A percentile compares a stretch with the other conserved stretches of the same genome.
Evolutionary conservation across 495 filamentous ascomycete genomes (phyloP).

Genomic region (Jackrogersella multiformis): DNA sequence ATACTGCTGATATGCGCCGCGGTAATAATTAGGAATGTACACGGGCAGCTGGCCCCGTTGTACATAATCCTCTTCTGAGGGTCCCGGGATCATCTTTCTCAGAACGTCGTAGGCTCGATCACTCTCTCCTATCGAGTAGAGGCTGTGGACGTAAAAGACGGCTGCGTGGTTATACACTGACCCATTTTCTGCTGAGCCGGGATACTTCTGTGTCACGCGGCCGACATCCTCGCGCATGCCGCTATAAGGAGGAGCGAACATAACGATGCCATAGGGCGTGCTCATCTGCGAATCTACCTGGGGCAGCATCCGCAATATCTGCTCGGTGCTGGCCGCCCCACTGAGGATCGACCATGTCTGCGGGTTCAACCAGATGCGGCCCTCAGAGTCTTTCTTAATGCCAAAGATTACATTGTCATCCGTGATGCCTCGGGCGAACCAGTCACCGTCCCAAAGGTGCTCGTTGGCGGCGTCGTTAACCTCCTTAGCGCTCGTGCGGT

Average conservation of each 20-base stretch:
- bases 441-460: constrained; percentile 65
- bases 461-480: constrained; percentile 61
- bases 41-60: constrained; percentile 65
- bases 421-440: constrained; percentile 66
- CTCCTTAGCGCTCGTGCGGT: constrained; percentile 54
- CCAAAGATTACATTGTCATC: constrained; percentile 64
- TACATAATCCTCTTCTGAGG: constrained; percentile 59
- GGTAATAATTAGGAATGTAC: constrained; percentile 67
- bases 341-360: constrained; percentile 64
- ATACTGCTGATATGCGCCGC: constrained; percentile 59
- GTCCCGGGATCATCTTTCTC: constrained; percentile 63
- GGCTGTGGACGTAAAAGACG: constrained; percentile 61
- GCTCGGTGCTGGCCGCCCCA: constrained; percentile 56
- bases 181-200: constrained; percentile 65
- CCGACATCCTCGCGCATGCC: constrained; percentile 68
- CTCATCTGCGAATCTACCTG: constrained; percentile 60
- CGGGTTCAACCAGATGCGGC: constrained; percentile 67
- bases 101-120: constrained; percentile 61
- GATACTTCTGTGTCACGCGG: constrained; percentile 66
- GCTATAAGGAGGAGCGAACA: constrained; percentile 63
- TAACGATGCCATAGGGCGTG: constrained; percentile 62
- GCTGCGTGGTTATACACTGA: constrained; percentile 67
- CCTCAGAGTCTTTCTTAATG: constrained; percentile 58
- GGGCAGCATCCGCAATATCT: constrained; percentile 57
- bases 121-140: constrained; percentile 59